phyloP scores from a whole-genome alignment of 2,329 filamentous ascomycete species.

The Fusarium sacchari region DNA sequence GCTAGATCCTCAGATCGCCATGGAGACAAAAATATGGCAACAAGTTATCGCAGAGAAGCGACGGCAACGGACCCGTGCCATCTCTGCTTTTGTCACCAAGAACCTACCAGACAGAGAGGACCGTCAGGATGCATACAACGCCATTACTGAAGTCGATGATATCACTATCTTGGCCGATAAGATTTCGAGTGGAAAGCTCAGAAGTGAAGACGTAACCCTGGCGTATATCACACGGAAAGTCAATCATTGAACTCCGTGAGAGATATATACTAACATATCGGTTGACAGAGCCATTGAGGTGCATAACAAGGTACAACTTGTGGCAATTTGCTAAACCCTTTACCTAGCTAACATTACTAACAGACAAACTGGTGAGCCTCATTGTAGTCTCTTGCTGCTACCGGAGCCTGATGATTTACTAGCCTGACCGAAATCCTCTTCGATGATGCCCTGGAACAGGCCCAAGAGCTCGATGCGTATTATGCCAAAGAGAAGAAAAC shows the following conservation, averaged over 20 bases:
- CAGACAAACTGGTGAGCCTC: slow-evolving; percentile 24
- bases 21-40: slow-evolving; percentile 11
- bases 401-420: background rate
- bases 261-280: background rate
- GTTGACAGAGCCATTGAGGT: slow-evolving; percentile 10
- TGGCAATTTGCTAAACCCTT: too few species aligned
- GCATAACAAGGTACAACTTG: background rate
- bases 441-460: slow-evolving; percentile 28
- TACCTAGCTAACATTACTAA: background rate
- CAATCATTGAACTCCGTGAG: rapidly evolving
- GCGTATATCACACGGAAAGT: slow-evolving; percentile 22
- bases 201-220: background rate
- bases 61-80: background rate
- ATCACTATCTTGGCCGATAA: background rate
- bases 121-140: background rate
- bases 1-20: rapidly evolving
- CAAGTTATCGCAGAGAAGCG: background rate
- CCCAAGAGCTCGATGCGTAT: slow-evolving; percentile 21
- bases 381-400: background rate
- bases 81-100: background rate
- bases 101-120: background rate
- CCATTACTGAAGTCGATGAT: slow-evolving; percentile 6
- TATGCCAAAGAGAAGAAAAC: background rate
- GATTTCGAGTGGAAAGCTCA: background rate
- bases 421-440: slow-evolving; percentile 33